These are phyloP conservation scores for Isabelozyma heimii DNA, from an alignment of 805 yeast genomes.

Conservation along the genomic window DNA sequence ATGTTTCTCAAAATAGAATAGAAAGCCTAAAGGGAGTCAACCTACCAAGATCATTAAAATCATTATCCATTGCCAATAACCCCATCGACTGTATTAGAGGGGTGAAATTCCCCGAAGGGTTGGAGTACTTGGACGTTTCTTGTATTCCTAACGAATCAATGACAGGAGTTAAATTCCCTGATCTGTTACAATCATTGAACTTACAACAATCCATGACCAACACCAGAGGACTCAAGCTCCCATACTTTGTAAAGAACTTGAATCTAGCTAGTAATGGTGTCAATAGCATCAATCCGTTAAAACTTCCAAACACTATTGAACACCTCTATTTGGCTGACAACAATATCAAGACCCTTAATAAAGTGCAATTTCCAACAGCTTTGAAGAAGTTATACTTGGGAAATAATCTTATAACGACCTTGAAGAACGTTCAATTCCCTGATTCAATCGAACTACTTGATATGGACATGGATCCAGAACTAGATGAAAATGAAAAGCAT, in stretches of 20 bases:
- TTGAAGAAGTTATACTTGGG: slow-evolving; percentile 38
- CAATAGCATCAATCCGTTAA: slow-evolving; percentile 43
- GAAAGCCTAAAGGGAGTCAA: slow-evolving; percentile 35
- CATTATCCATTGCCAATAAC: slow-evolving; percentile 31
- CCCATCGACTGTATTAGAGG: slow-evolving; percentile 44
- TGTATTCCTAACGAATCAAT: slow-evolving; percentile 45
- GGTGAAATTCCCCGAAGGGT: slow-evolving; percentile 35
- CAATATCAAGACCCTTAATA: slow-evolving; percentile 43
- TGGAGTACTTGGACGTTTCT: slow-evolving; percentile 36
- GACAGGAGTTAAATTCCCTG: slow-evolving; percentile 48
- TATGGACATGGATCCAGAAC: slow-evolving; percentile 40
- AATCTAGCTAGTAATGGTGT: slow-evolving; percentile 40
- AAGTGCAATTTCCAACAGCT: slow-evolving; percentile 36
- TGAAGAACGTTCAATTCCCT: slow-evolving; percentile 43
- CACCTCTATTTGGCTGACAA: slow-evolving; percentile 35
- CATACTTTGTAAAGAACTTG: slow-evolving; percentile 25
- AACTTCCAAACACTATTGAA: slow-evolving; percentile 39
- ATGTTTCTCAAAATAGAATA: slow-evolving; percentile 38
- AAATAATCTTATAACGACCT: slow-evolving; percentile 41
- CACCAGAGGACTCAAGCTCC: slow-evolving; percentile 42
- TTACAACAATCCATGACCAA: slow-evolving; percentile 44
- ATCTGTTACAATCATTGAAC: slow-evolving; percentile 31
- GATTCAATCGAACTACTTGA: slow-evolving; percentile 36
- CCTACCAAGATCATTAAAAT: slow-evolving; percentile 31
- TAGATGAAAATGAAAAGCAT: slow-evolving; percentile 40